Base-by-base conservation (phyloP, 1,139 yeast genomes). In the Magnusiomyces tetraspermus region DNA sequence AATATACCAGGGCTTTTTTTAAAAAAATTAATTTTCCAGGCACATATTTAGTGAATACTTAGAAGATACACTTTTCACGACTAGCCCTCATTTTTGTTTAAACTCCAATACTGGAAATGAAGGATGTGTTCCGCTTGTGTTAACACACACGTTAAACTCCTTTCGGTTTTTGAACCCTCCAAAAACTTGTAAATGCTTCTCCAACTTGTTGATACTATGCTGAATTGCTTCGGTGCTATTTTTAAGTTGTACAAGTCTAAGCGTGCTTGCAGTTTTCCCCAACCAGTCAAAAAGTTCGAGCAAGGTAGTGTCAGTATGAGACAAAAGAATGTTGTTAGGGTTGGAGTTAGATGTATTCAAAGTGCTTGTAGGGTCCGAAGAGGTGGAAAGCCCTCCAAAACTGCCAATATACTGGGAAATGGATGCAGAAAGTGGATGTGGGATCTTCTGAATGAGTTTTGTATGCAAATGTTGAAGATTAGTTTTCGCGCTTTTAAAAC, bases 91-190 rank as follows among this genome's bases (percentile, higher is more conserved):
- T n/a, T 38, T 38, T 31, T 28, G n/a, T 31, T 45, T 40, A 45
- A 45, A 45, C 2, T 4, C 15, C 19, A 45, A 5, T 13, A 31
- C 40, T 3, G 48, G 48, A 19, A 45, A 45, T 40, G 40, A 45
- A 11, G 48, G 48, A 30, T 45, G 33, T 8, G 24, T n/a, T 5
- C 28, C 48, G 2, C 31, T 28, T 11, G 22, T 28, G 15, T 13
- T 13, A 28, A 45, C 23, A 13, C 21, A 8, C 13, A 26, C 21
- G 2, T 30, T 45, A 8, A 31, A 31, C 40, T 21, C 10, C 48
- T 45, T 45, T 31, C 48, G 24, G 38, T 19, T 30, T 10, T 26
- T 17, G 24, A 43, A 43, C 33, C 46, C 46, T 3, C 46, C 46
- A 24, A 17, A 24, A 15, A 13, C 21, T 28, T 45, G 30, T 17